phyloP scores from a whole-genome alignment of 768 basidiomycete species.

The Suillus bovinus region DNA sequence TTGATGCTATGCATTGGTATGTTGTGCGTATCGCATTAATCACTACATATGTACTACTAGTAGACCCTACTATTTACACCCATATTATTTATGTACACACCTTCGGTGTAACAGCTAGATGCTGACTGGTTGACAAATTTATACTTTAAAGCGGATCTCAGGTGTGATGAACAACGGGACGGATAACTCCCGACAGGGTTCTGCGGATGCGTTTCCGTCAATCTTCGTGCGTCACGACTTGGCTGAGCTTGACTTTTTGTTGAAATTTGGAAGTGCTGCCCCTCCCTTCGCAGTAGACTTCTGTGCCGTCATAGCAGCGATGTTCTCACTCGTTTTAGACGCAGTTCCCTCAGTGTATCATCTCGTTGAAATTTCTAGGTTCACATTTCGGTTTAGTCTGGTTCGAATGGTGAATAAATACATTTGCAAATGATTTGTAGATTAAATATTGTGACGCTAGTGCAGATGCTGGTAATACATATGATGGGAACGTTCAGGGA shows the following conservation, averaged over 20 bases:
- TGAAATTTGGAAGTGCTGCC: no score
- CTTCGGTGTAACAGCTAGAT: background rate
- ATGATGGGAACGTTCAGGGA: constrained; percentile 14
- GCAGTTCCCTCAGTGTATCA: background rate
- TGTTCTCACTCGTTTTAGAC: background rate
- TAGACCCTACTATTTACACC: background rate
- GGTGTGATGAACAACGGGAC: background rate
- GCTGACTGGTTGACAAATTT: background rate
- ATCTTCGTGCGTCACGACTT: background rate
- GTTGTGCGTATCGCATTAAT: background rate
- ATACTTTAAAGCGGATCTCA: background rate
- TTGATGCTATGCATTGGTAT: background rate
- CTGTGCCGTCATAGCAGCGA: background rate
- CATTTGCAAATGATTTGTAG: background rate
- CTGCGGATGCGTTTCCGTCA: background rate
- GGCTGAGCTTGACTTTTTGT: no score
- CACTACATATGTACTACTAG: background rate
- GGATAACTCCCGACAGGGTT: background rate
- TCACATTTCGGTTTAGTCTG: background rate
- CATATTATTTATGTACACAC: background rate
- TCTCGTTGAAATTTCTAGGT: background rate
- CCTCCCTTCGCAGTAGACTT: no score
- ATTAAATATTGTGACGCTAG: no score
- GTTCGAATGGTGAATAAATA: background rate
- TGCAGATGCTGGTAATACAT: background rate